phyloP scores from a whole-genome alignment of 441 rosid species.

The Populus hybrid region DNA sequence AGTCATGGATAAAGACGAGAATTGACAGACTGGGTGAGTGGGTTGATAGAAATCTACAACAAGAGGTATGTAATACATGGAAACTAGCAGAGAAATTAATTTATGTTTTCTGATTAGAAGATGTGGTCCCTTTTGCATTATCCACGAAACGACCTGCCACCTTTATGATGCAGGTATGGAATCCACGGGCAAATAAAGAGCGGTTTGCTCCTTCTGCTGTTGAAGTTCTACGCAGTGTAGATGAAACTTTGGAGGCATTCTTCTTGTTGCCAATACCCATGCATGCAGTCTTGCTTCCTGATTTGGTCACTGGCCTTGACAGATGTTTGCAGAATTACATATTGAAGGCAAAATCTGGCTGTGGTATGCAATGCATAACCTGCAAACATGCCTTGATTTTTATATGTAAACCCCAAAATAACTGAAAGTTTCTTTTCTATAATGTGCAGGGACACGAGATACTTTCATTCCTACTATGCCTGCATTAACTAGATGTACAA shows the following conservation, averaged over 20 bases:
- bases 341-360: conserved; percentile 83
- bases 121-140: neutral
- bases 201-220: conserved; percentile 78
- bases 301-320: conserved; percentile 77
- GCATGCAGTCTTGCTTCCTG: conserved; percentile 84
- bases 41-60: conserved; percentile 84
- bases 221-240: conserved; percentile 73
- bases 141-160: neutral
- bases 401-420: conserved; percentile 25
- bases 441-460: conserved; percentile 64
- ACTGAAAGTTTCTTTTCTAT: conserved; percentile 40
- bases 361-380: conserved; percentile 46
- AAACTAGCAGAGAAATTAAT: neutral
- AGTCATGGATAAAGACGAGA: conserved; percentile 76
- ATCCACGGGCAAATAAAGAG: conserved; percentile 62
- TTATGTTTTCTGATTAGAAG: neutral
- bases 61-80: conserved; percentile 52
- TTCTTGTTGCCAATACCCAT: conserved; percentile 92
- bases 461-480: conserved; percentile 83
- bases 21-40: conserved; percentile 82
- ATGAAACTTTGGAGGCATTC: conserved; percentile 84
- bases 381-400: neutral
- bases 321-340: conserved; percentile 74
- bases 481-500: conserved; percentile 79
- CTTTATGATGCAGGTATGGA: conserved; percentile 55